These are phyloP conservation scores for Cochlearia excelsa DNA, from an alignment of 345 rosid genomes.

Conservation along the genomic window DNA sequence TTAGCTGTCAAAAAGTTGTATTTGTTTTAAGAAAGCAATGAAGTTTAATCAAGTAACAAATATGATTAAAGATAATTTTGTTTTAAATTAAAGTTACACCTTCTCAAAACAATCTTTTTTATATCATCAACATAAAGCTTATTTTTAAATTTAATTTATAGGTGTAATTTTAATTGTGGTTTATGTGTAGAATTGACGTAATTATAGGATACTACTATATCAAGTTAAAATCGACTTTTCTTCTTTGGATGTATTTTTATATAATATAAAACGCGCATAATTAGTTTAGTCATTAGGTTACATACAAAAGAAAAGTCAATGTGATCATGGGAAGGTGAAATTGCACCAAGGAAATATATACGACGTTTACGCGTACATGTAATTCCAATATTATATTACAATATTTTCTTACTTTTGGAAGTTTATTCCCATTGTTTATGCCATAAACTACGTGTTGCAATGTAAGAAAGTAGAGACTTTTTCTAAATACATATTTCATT, in stretches of 20 bases:
- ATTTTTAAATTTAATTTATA: too few species aligned
- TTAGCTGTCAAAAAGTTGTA: conserved; percentile 25
- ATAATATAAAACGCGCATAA: conserved; percentile 13
- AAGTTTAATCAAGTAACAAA: neutral
- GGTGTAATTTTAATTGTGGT: neutral
- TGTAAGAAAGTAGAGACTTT: too few species aligned
- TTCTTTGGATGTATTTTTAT: neutral
- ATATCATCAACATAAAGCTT: too few species aligned
- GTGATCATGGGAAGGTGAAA: conserved; percentile 42
- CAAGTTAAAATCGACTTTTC: neutral
- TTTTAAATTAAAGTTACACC: conserved; percentile 25
- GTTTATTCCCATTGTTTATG: too few species aligned
- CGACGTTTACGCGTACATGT: conserved; percentile 37
- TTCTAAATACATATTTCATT: too few species aligned
- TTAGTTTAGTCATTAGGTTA: conserved; percentile 13
- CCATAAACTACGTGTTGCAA: too few species aligned
- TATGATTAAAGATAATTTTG: neutral
- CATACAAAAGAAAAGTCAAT: conserved; percentile 29
- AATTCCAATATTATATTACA: conserved; percentile 24
- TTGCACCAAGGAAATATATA: conserved; percentile 26
- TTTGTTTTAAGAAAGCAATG: conserved; percentile 19
- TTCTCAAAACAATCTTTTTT: neutral
- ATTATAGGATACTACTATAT: neutral
- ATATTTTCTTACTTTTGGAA: neutral
- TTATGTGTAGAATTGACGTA: conserved; percentile 24